phyloP scores from a whole-genome alignment of 164 flowering plant genomes.

The Aristolochia fimbriata region DNA sequence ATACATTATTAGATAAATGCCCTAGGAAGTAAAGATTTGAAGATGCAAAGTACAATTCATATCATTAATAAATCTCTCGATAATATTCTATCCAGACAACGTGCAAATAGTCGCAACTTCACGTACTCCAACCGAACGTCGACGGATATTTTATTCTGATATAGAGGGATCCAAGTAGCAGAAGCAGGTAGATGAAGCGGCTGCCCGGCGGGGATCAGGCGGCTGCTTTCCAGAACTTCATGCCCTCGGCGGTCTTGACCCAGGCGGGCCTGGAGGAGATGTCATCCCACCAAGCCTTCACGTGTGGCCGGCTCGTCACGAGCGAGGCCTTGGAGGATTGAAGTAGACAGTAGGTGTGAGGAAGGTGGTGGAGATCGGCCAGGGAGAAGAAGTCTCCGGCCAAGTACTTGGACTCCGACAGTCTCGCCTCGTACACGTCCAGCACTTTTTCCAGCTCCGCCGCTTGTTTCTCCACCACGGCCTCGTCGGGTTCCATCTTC shows the following conservation, averaged over 20 bases:
- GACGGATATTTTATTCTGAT: no score
- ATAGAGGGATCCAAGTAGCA: no score
- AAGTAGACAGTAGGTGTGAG: constrained; percentile 19
- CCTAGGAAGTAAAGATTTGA: no score
- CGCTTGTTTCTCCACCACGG: background rate
- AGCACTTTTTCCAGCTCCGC: constrained; percentile 11
- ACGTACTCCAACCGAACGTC: no score
- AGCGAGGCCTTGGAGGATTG: constrained; percentile 26
- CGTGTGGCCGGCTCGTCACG: constrained; percentile 32
- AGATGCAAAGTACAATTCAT: no score
- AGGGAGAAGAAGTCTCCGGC: constrained; percentile 8
- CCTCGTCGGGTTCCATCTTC: background rate
- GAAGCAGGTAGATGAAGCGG: background rate
- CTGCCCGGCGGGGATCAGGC: no score
- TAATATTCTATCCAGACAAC: no score
- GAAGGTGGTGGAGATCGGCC: constrained; percentile 8
- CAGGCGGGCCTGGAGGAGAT: constrained; percentile 43
- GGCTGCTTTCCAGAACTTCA: background rate
- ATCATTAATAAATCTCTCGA: no score
- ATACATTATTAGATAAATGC: no score
- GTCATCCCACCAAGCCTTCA: constrained; percentile 61
- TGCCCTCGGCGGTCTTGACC: constrained; percentile 18
- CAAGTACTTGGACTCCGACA: constrained; percentile 10
- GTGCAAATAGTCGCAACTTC: no score
- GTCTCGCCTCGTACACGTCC: constrained; percentile 11